Conservation (phyloP, 768 basidiomycete genomes). For the Hortiboletus flavorubellus region DNA sequence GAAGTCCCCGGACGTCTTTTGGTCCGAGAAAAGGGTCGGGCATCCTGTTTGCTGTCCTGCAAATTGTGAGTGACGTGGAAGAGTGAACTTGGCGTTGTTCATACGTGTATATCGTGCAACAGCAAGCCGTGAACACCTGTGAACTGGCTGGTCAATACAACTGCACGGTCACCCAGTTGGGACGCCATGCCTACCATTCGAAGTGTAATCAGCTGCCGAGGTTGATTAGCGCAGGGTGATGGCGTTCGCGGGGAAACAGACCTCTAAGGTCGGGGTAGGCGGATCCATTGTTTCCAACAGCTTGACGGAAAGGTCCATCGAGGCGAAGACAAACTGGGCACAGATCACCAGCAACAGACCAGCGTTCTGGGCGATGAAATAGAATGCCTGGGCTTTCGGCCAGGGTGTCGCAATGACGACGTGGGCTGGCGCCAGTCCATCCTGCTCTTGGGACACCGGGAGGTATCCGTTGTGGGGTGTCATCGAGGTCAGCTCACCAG, state of each 20-base stretch:
- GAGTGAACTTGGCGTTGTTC: background rate
- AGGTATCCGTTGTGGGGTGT: background rate
- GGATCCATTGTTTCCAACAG: conserved; percentile 53
- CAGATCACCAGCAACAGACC: conserved; percentile 59
- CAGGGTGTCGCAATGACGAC: background rate
- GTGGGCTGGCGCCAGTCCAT: background rate
- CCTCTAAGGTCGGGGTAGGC: conserved; percentile 58
- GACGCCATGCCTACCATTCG: conserved; percentile 47
- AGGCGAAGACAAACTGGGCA: conserved; percentile 56
- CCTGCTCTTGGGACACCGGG: background rate
- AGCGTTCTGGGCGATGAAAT: conserved; percentile 38
- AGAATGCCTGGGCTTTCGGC: background rate
- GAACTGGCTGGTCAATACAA: background rate
- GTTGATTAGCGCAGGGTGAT: background rate
- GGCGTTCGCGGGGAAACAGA: conserved; percentile 22
- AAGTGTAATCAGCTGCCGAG: conserved; percentile 46
- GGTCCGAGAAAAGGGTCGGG: conserved; percentile 67
- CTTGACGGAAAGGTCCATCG: conserved; percentile 65
- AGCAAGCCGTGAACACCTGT: conserved; percentile 51
- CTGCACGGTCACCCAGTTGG: background rate
- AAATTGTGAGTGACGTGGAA: background rate
- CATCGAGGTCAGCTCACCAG: no score
- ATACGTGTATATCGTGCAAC: conserved; percentile 51
- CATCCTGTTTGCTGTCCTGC: conserved; percentile 39
- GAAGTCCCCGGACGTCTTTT: conserved; percentile 56